phyloP scores from a whole-genome alignment of 768 basidiomycete genomes.

The Serpula lacrymans region DNA sequence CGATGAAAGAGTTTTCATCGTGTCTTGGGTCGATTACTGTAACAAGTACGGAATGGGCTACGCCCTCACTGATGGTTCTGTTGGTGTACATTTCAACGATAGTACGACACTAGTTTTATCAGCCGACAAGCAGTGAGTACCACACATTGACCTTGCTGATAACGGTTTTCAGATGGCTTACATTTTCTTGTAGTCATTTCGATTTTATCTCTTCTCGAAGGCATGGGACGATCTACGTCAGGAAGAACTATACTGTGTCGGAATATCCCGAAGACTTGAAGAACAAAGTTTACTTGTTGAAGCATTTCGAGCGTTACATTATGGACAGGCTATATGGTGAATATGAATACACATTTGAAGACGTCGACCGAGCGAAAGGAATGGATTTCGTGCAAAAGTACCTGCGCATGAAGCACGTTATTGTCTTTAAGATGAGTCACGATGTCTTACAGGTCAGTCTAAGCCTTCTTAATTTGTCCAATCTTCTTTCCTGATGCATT shows the following conservation, averaged over 20 bases:
- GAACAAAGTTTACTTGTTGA: constrained; percentile 88
- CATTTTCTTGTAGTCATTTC: constrained; percentile 58
- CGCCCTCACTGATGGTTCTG: constrained; percentile 90
- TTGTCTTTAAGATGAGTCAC: constrained; percentile 94
- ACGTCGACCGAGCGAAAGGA: constrained; percentile 62
- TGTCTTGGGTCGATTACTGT: constrained; percentile 99
- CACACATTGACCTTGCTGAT: constrained; percentile 5
- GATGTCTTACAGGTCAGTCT: constrained; percentile 86
- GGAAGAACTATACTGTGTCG: constrained; percentile 67
- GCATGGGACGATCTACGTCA: constrained; percentile 63
- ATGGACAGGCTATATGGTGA: constrained; percentile 85
- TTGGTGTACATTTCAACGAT: constrained; percentile 97
- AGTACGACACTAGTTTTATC: constrained; percentile 83
- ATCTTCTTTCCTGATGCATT: constrained; percentile 5
- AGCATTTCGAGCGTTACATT: constrained; percentile 94
- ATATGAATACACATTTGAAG: constrained; percentile 78
- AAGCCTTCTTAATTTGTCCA: background rate
- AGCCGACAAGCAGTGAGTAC: constrained; percentile 79
- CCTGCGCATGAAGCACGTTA: constrained; percentile 94
- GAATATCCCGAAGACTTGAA: constrained; percentile 80
- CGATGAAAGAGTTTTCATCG: constrained; percentile 84
- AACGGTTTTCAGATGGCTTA: background rate
- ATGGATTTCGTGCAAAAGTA: constrained; percentile 98
- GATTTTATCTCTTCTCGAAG: constrained; percentile 79
- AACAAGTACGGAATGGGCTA: constrained; percentile 99